Base-by-base conservation (phyloP, 441 rosid genomes). In the Jatropha multifida region DNA sequence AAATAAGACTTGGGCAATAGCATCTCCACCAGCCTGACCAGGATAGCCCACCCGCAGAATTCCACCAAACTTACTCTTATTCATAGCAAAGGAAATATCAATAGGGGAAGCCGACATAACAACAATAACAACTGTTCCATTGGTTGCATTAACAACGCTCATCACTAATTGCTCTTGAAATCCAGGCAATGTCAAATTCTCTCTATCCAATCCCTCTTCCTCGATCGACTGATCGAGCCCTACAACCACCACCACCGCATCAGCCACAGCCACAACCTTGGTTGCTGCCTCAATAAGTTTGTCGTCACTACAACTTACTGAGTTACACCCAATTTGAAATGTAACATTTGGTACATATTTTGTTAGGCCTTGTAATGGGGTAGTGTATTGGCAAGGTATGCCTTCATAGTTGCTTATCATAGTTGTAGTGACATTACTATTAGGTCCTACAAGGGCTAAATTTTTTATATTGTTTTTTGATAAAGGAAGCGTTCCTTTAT, bases 331-430 rank as follows among this genome's bases (percentile, higher is more conserved):
- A 0, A 73, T 71, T 38, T 44, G 73, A 65, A 75, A 81, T 1
- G 68, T 73, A 59, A 58, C 74, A 3, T 32, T 15, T 4, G 77
- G 37, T 17, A 65, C 78, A 38, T 78, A 87, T 70, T 79, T 82
- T 42, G 77, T 76, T 52, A 87, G 74, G 32, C 88, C 86, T 42
- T 87, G 82, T 41, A 85, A 80, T 17, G 88, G 88, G 62, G 82
- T 85, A 5, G 82, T 81, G 58, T 79, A 85, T 42, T 74, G 32
- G 52, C 90, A 84, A 51, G 90, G 87, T 7, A 73, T 42, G 7
- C 86, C 86, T 0, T 82, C 84, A 63, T 82, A 85, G 71, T 84
- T 87, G 20, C 97, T 91, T 5, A 88, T 69, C 93, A 92, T 88
- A 0, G 86, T 81, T 0, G 0, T 0, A 2, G 86, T 88, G 18